Conservation (phyloP, 2,329 filamentous ascomycete genomes). For the Aspergillus clavatus region DNA sequence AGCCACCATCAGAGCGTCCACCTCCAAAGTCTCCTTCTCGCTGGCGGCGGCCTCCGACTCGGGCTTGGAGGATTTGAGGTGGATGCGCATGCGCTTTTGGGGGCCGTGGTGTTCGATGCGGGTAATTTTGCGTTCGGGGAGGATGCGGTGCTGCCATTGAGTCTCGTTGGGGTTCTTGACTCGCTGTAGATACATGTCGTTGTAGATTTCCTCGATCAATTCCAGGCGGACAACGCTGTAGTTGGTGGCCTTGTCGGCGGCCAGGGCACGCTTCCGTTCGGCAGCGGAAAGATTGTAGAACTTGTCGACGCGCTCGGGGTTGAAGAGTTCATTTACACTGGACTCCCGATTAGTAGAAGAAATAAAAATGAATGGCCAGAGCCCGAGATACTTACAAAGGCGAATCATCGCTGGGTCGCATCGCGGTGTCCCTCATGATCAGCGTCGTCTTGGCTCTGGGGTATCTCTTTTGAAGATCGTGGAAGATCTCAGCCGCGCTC, state of each 20-base stretch:
- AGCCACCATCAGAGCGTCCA: slow-evolving; percentile 77
- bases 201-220: slow-evolving; percentile 83
- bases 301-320: slow-evolving; percentile 74
- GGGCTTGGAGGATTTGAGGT: slow-evolving; percentile 49
- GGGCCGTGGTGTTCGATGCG: slow-evolving; percentile 53
- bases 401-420: slow-evolving; percentile 90
- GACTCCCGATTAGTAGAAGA: slow-evolving; percentile 4
- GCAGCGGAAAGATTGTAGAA: slow-evolving; percentile 64
- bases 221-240: slow-evolving; percentile 91
- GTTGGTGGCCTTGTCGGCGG: slow-evolving; percentile 77
- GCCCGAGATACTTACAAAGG: slow-evolving; percentile 66
- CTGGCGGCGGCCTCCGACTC: slow-evolving; percentile 29
- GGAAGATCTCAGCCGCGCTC: slow-evolving; percentile 92
- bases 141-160: slow-evolving; percentile 77
- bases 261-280: slow-evolving; percentile 58
- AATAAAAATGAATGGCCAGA: neutral
- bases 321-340: slow-evolving; percentile 94
- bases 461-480: slow-evolving; percentile 76
- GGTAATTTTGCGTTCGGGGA: slow-evolving; percentile 63
- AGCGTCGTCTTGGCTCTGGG: slow-evolving; percentile 74
- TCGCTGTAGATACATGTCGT: slow-evolving; percentile 80
- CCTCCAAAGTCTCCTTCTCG: slow-evolving; percentile 61
- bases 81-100: slow-evolving; percentile 53
- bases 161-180: slow-evolving; percentile 64
- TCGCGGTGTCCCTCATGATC: slow-evolving; percentile 74